Base-by-base conservation (phyloP, 192 early-diverging fungal genomes). In the Coemansia sp. region DNA sequence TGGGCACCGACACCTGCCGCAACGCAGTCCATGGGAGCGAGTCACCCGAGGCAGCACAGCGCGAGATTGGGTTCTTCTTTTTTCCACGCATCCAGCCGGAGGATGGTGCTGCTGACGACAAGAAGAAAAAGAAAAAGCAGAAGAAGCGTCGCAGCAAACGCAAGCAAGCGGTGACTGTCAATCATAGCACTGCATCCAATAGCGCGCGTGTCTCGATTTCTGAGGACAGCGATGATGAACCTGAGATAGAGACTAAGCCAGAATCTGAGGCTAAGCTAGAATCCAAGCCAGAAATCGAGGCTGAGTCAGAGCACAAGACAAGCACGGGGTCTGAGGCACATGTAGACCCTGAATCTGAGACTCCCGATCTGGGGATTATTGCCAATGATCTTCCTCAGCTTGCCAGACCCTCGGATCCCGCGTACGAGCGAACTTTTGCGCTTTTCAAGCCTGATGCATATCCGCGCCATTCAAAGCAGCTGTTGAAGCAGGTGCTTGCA, bases 1-100 rank as follows among this genome's bases (percentile, higher is more conserved):
- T 80, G 66, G 86, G 86, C 29, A 60, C 76, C 6, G 61, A 58
- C 39, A 66, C 71, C 27, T 67, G 66, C 19, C 71, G 72, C 33
- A 87, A 87, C 70, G 85, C 84, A 14, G 83, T 85, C 0, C 85
- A 87, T 64, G 86, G 84, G 36, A 85, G 84, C 53, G 85, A 85
- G 36, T 86, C 86, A 21, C 52, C 67, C 6, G 69, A 68, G 24
- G 58, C 72, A 25, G 83, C 78, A 1, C 51, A 61, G 59, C 78
- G 83, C 7, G 83, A 77, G 62, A 57, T 84, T 24, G 62, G 54
- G 2, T 78, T 84, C 54, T 84, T 84, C 60, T 84, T 84, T 65
- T 57, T 31, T 10, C 76, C 77, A 8, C 52, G 64, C 39, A 75
- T 74, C 36, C 71, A 69, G 61, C 67, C 61, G 5, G 68, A 71